Evolutionary conservation across 2,329 filamentous ascomycete species (phyloP), one percentile per base, ranked within the genome.

Genomic region (Colletotrichum sp.): DNA sequence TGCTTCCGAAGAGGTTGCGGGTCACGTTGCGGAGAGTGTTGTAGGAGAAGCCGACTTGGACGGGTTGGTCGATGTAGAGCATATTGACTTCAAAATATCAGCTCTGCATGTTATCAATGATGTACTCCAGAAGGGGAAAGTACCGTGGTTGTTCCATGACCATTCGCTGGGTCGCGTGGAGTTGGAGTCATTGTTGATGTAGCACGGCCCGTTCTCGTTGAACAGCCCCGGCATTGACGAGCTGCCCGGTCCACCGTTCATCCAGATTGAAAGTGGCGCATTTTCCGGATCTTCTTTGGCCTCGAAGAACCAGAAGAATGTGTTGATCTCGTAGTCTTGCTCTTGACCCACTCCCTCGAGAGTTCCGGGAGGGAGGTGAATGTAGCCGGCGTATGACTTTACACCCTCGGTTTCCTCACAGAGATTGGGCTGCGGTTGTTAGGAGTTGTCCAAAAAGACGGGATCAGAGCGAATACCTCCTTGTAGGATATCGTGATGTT

Each of bases 361-460:
- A 11, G 79, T 76, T 1, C 79, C 76, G 1, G 90, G 78, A 0
- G 90, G 88, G 22, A 93, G 82, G 70, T 86, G 86, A 59, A 93
- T 88, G 86, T 92, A 92, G 78, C 92, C 92, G 12, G 90, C 87
- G 81, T 90, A 93, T 86, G 82, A 91, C 91, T 82, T 93, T 89
- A 83, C 91, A 86, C 83, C 93, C 88, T 27, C 86, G 84, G 69
- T 86, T 72, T 81, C 92, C 90, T 70, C 88, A 86, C 66, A 92
- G 90, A 78, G 86, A 84, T 82, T 91, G 91, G 66, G 90, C 92
- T 88, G 49, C 16, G 49, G 0, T 11, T 6, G 36, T 77, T 15
- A 75, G 63, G 22, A 4, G 25, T n/a, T 9, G 8, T 55, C 6
- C 6, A 8, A 3, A 2, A 8, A 12, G 6, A 19, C 12, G 15